phyloP scores from a whole-genome alignment of 306 rosid genomes.

The Cucurbita pepo region DNA sequence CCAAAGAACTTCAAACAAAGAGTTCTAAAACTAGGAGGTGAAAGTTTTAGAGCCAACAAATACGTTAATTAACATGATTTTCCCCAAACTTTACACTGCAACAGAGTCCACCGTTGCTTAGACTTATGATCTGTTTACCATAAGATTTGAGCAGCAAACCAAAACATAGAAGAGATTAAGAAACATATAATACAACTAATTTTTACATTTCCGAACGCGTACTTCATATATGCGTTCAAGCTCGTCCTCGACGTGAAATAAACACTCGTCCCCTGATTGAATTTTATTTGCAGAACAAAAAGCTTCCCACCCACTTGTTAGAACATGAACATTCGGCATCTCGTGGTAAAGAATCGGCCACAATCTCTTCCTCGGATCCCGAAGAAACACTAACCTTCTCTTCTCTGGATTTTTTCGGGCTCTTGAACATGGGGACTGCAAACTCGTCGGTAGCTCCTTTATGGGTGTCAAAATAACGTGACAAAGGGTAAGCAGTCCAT shows the following conservation, averaged over 20 bases:
- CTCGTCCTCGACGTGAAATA: constrained; percentile 16
- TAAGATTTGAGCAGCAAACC: neutral
- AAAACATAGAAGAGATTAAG: no score
- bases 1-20: no score
- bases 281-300: constrained; percentile 28
- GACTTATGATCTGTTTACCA: neutral
- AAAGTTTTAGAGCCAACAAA: neutral
- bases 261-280: constrained; percentile 28
- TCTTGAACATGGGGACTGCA: constrained; percentile 3
- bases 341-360: constrained; percentile 47
- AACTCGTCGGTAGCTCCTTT: constrained; percentile 31
- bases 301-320: constrained; percentile 38
- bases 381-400: constrained; percentile 23
- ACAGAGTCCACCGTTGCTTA: neutral
- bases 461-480: neutral
- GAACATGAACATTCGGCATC: neutral
- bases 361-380: constrained; percentile 19
- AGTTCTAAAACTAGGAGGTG: neutral
- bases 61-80: neutral
- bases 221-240: constrained; percentile 6
- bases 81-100: neutral
- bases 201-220: neutral
- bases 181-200: neutral
- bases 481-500: constrained; percentile 1
- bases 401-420: neutral